Base-by-base conservation (phyloP, 1,284 basidiomycete genomes). In the Bondarzewia mesenterica region DNA sequence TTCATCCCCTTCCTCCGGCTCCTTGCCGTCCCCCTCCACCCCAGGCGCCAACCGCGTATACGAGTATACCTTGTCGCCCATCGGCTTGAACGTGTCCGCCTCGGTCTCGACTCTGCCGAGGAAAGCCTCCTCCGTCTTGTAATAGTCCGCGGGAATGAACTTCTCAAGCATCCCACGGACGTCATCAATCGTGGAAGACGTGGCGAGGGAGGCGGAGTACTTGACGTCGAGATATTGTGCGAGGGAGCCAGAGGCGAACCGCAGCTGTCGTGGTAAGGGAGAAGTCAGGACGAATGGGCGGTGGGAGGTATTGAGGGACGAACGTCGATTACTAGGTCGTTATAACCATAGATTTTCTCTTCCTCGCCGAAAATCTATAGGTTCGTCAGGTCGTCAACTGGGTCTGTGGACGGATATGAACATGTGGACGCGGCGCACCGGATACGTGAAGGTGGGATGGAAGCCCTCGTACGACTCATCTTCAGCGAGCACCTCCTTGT, bases 261-360 rank as follows among this genome's bases (percentile, higher is more conserved):
- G 77, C 42, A 97, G 73, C 87, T 86, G 61, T 7, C 20, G 8
- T 16, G 7, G 36, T 38, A 49, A 42, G 41, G 22, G 10, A 42
- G 42, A 12, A 39, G 2, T 36, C 44, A 42, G 35, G 16, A 14
- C 29, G 44, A 20, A 44, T 6, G 27, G 15, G 32, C 42, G 54
- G 10, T 57, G 26, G 36, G 42, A 51, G 23, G 48, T 42, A 43
- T 27, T 6, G 41, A 23, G 10, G 18, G 37, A 68, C 84, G 57
- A 61, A 94, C 92, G 63, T 94, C 80, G 57, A 96, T 85, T 27
- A 76, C 66, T 48, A 97, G 71, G 58, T 84, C 83, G 53, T 81
- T 76, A 69, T 97, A 99, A 2, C 95, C 95, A 64, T 95, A 99
- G 57, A 99, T 87, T 66, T 86, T 94, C 71, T 99, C 93, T 49